Evolutionary conservation across 768 basidiomycete species (phyloP).

Genomic region (Lyophyllum decastes): DNA sequence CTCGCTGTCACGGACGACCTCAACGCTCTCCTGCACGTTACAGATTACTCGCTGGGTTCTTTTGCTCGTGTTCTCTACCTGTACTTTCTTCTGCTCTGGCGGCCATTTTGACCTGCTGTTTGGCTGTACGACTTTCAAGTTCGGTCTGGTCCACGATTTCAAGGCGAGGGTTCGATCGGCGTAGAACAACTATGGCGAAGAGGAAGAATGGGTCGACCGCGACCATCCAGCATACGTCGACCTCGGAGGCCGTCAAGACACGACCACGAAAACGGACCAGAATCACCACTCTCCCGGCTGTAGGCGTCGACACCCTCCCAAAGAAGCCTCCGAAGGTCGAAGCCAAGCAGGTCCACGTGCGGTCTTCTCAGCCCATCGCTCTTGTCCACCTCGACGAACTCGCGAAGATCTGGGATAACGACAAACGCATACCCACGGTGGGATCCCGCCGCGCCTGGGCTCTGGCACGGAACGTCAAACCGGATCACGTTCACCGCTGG

Average conservation of each 20-base stretch:
- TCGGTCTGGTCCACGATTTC: too few species aligned
- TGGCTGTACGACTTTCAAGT: too few species aligned
- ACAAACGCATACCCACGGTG: conserved; percentile 37
- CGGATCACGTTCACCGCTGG: conserved; percentile 36
- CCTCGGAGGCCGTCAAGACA: conserved; percentile 15
- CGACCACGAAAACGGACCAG: conserved; percentile 4
- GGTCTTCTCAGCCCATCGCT: background rate
- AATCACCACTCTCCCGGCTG: background rate
- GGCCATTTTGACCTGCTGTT: too few species aligned
- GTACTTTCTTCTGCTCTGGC: too few species aligned
- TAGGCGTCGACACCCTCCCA: too few species aligned
- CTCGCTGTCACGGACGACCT: too few species aligned
- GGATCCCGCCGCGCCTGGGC: conserved; percentile 41
- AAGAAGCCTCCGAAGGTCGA: conserved; percentile 1
- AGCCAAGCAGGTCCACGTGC: background rate
- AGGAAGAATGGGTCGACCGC: background rate
- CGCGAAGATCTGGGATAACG: conserved; percentile 32
- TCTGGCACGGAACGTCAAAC: conserved; percentile 35
- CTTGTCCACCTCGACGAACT: conserved; percentile 35
- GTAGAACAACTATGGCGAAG: conserved; percentile 3
- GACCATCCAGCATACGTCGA: conserved; percentile 8
- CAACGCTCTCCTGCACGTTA: too few species aligned
- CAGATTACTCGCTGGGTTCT: too few species aligned
- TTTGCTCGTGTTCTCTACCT: too few species aligned
- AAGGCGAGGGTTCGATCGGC: too few species aligned